A percentile compares a stretch with the other conserved stretches of the same genome.
These are phyloP conservation scores for Hygrocybe coccinea DNA, from an alignment of 768 basidiomycete genomes.

Conservation along the genomic window DNA sequence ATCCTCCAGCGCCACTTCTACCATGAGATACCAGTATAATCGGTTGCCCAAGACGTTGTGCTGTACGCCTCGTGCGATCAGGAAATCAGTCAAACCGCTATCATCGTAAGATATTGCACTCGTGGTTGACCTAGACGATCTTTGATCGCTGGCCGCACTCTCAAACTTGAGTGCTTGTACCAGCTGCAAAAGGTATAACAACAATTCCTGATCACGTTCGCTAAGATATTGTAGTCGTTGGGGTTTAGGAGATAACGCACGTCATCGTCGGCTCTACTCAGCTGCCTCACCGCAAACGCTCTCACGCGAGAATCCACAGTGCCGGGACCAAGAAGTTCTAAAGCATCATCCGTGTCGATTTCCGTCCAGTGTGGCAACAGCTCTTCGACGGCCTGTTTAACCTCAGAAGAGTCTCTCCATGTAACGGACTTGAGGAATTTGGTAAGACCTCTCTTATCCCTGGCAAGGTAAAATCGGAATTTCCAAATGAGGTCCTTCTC, in stretches of 20 bases:
- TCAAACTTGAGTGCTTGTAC: constrained; percentile 99
- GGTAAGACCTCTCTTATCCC: constrained; percentile 90
- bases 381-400: constrained; percentile 96
- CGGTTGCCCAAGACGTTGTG: constrained; percentile 86
- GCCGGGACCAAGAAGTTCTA: constrained; percentile 88
- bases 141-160: constrained; percentile 69
- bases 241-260: constrained; percentile 39
- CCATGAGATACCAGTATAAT: constrained; percentile 97
- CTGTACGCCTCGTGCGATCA: constrained; percentile 77
- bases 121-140: constrained; percentile 65
- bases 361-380: constrained; percentile 95
- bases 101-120: constrained; percentile 84
- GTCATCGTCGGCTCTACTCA: constrained; percentile 90
- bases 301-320: constrained; percentile 89
- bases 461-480: constrained; percentile 93
- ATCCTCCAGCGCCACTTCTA: constrained; percentile 87
- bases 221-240: not conserved
- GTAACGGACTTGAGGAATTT: constrained; percentile 98
- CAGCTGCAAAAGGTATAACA: constrained; percentile 89
- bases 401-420: constrained; percentile 94
- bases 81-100: constrained; percentile 88
- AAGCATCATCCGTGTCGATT: constrained; percentile 92
- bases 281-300: constrained; percentile 88
- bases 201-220: constrained; percentile 61
- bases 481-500: constrained; percentile 98